Evolutionary conservation across 2,329 filamentous ascomycete species (phyloP), one percentile per base, ranked within the genome.

Genomic region (Zymoseptoria pseudotritici): DNA sequence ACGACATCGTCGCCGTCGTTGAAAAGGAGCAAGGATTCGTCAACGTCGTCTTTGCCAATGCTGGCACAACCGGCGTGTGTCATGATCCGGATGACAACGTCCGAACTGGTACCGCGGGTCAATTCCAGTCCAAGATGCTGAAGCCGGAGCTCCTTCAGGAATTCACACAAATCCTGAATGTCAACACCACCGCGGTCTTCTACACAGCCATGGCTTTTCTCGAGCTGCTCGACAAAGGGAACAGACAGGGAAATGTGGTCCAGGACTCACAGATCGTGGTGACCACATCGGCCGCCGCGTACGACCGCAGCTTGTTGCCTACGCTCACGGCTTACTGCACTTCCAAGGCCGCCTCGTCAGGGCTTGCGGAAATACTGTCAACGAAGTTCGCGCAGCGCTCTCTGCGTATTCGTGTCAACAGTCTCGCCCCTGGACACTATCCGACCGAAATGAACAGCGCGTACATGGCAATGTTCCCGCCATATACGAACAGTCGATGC

Each of bases 211-310:
- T 77, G 46, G 71, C 74, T 0, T 80, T 80, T 64, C 70, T 80
- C 21, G 76, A 76, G 1, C 67, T 80, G 1, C 73, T 80, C 4
- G 76, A 77, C 62, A 72, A 69, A 1, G 78, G 76, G 0, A 80
- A 80, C 63, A 73, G 77, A 2, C 66, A 76, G 4, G 56, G 58
- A 29, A 71, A 72, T 20, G 73, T 75, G 51, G 66, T 71, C 61
- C 72, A 77, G 20, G 73, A 75, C 53, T 74, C 74, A n/a, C 78
- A 80, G 61, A 77, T 80, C 65, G 75, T 80, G 53, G 76, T 75
- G 6, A 72, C 79, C 1, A 75, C 77, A 0, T 75, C 71, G 46
- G 73, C 77, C 0, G 76, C 75, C 0, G 73, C 70, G 0, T 74
- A 76, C 64, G 77, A 76, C 63, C 69, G 75, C 13, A 10, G 26